Base-by-base conservation (phyloP, 73 alveolate species). In the Effrenium voratum region DNA sequence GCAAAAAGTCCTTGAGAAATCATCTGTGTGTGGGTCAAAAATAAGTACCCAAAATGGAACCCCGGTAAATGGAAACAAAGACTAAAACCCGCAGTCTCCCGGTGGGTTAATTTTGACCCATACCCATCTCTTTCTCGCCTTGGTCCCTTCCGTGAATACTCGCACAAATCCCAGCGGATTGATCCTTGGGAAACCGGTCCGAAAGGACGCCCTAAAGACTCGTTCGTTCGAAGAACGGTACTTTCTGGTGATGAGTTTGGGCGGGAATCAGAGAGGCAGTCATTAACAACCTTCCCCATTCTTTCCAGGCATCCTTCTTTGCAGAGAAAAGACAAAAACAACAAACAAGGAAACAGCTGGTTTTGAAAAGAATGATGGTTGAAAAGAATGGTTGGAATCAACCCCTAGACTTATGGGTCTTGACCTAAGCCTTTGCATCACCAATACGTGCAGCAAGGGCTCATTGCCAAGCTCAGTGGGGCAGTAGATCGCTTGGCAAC, bases 141-240 rank as follows among this genome's bases (percentile, higher is more conserved):
- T 79, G n/a, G 88, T 46, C 16, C 97, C 97, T 70, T 90, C 88
- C 5, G 88, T 34, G 32, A 90, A 90, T 0, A 90, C 38, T 1
- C 97, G 75, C n/a, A 90, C 43, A 30, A 90, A 90, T 38, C 97
- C 97, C 28, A 90, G 68, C 34, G 97, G 97, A 57, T 90, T 90
- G 77, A 90, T 70, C 97, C 97, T 90, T 36, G 32, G 87, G 24
- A 24, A 34, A n/a, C n/a, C n/a, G n/a, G n/a, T n/a, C n/a, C n/a
- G n/a, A n/a, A n/a, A n/a, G n/a, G n/a, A n/a, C n/a, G n/a, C n/a
- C n/a, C n/a, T n/a, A n/a, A n/a, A n/a, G n/a, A n/a, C n/a, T n/a
- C n/a, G n/a, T 12, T 26, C 34, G n/a, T 3, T 3, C 40, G 8
- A n/a, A 6, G 57, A 5, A 32, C 8, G 52, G 26, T 34, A 15